Conservation (phyloP, 148 eudicot genomes). For the Diospyros lotus region DNA sequence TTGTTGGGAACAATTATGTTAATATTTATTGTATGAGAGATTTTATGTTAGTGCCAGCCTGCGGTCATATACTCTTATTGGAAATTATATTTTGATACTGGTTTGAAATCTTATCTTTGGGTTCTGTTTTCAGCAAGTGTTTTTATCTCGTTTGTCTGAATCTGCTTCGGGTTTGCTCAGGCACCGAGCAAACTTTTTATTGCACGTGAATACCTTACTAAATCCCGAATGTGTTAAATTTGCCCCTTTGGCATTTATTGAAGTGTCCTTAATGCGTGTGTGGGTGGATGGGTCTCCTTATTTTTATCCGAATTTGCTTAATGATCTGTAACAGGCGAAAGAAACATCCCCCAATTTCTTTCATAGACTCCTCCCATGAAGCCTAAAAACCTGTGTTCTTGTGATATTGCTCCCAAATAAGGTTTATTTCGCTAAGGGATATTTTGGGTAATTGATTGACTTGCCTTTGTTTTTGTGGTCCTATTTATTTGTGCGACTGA, state of each 20-base stretch:
- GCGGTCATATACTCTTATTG: constrained; percentile 3
- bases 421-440: no score
- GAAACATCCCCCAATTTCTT: no score
- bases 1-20: constrained; percentile 11
- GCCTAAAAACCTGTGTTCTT: no score
- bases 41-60: constrained; percentile 23
- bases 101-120: background rate
- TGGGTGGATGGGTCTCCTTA: background rate
- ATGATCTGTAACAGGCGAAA: background rate
- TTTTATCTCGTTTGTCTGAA: background rate
- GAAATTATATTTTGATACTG: constrained; percentile 10
- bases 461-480: no score
- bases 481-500: no score
- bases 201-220: background rate
- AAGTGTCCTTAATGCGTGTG: background rate
- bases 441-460: no score
- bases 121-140: background rate
- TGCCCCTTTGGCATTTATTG: background rate
- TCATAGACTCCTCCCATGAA: no score
- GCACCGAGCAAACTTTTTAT: background rate
- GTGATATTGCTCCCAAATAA: no score
- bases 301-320: background rate
- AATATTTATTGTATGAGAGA: constrained; percentile 23
- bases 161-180: background rate
- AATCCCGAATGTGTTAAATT: background rate